These are phyloP conservation scores for Sordaria brevicollis DNA, from an alignment of 495 filamentous ascomycete genomes.

Conservation along the genomic window DNA sequence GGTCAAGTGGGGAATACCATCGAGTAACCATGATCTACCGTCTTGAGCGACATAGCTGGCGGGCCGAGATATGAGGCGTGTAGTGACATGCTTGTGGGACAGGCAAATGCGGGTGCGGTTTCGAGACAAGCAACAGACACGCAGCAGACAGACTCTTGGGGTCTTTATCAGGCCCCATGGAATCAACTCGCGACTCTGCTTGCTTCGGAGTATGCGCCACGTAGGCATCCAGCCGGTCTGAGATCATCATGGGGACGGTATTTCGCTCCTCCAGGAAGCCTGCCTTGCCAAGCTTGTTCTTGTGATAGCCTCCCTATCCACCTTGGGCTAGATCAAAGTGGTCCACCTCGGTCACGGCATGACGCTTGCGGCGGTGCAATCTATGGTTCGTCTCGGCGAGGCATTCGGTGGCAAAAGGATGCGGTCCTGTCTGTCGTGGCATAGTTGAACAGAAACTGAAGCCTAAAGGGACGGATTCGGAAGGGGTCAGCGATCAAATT, in stretches of 20 bases:
- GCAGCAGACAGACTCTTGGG: not conserved
- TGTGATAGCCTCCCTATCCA: slow-evolving; percentile 2
- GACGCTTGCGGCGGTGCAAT: slow-evolving; percentile 9
- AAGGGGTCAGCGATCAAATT: slow-evolving; percentile 23
- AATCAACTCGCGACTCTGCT: not conserved
- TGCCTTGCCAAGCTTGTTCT: not conserved
- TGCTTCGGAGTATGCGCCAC: slow-evolving; percentile 4
- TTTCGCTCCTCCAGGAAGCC: not conserved
- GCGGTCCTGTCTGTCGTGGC: slow-evolving; percentile 13
- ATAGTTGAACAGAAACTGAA: slow-evolving; percentile 11
- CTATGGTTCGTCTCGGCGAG: slow-evolving; percentile 4
- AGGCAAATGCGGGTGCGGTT: slow-evolving; percentile 10
- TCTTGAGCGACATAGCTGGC: slow-evolving; percentile 6
- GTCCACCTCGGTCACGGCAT: slow-evolving; percentile 10
- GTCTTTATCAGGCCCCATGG: slow-evolving; percentile 1
- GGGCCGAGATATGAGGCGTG: slow-evolving; percentile 13
- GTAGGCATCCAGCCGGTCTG: slow-evolving; percentile 1
- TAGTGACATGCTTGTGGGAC: slow-evolving; percentile 23
- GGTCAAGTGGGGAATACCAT: slow-evolving; percentile 6
- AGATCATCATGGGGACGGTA: not conserved
- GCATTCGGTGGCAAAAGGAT: slow-evolving; percentile 6
- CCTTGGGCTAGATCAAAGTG: slow-evolving; percentile 3
- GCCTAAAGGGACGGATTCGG: slow-evolving; percentile 14
- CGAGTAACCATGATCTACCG: not conserved
- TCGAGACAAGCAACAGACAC: slow-evolving; percentile 12